Evolutionary conservation across 2,329 filamentous ascomycete species (phyloP).

Genomic region (Stachybotrys echinatus): DNA sequence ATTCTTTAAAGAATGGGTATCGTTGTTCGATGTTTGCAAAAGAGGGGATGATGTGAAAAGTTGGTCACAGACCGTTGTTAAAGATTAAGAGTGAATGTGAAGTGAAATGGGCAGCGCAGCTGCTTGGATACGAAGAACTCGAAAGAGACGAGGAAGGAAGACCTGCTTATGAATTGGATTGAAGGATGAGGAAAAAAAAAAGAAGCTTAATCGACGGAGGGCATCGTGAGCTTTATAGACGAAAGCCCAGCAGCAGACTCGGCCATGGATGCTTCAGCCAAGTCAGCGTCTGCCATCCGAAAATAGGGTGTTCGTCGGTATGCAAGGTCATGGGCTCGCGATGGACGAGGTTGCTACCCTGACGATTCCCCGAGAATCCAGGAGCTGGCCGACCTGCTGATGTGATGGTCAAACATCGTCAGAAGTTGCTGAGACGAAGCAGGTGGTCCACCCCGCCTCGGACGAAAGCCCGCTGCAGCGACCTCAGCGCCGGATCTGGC

Average conservation of each 20-base stretch:
- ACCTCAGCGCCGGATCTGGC: neutral
- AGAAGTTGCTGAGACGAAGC: neutral
- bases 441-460: neutral
- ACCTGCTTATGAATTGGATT: neutral
- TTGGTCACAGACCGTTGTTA: neutral
- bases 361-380: neutral
- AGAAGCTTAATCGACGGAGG: neutral
- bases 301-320: neutral
- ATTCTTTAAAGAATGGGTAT: neutral
- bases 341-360: neutral
- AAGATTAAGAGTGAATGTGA: neutral
- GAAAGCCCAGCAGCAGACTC: too few relatives aligned
- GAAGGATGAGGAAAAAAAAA: neutral
- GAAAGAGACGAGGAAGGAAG: neutral
- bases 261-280: neutral
- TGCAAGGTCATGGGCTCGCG: neutral
- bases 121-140: neutral
- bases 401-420: neutral
- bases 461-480: neutral
- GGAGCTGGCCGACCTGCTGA: neutral
- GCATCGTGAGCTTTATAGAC: neutral
- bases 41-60: neutral
- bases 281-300: neutral
- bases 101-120: neutral
- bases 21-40: neutral